Evolutionary conservation across 176 grass and related monocot genomes (phyloP), one percentile per base, ranked within the genome.

Genomic region (Carex myosuroides): DNA sequence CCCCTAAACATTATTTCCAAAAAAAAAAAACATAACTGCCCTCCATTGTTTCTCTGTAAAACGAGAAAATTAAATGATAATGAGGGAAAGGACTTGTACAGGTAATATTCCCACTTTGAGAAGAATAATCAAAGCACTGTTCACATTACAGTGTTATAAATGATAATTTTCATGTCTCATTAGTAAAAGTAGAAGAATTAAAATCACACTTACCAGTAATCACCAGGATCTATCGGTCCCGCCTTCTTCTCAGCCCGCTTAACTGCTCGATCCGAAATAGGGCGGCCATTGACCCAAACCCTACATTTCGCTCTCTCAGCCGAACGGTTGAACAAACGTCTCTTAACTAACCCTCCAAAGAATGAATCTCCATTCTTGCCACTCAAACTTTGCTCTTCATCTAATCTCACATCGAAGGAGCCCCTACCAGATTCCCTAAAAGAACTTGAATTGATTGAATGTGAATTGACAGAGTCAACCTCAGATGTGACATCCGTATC

Each of bases 161-260:
- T 57, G 13, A 78, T 7, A 78, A 55, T 77, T 8, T 78, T 30
- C 12, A 75, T 8, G 13, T 68, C 7, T 35, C 32, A 6, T 41
- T 54, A 53, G 44, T 53, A 54, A 3, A 75, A 4, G 53, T 41
- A 35, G 59, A 70, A 66, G 32, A 67, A 68, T 18, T 54, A 70
- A 42, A 30, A 67, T 53, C 2, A 13, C 56, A 80, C 86, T 93
- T 89, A 98, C 96, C 96, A 98, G 81, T 98, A 98, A 35, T 90
- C 89, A 63, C 96, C 96, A 53, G 93, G 93, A 83, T 95, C 88
- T 21, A 98, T 79, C 14, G 86, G 89, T 17, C 96, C 96, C n/a
- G 96, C 91, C 80, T 95, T 89, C 79, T 93, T 93, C 87, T 98
- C 96, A 81, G 96, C 96, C 85, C 93, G 92, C 81, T 90, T 95